Conservation (phyloP, 805 yeast species). For the Wickerhamiella azymoides region DNA sequence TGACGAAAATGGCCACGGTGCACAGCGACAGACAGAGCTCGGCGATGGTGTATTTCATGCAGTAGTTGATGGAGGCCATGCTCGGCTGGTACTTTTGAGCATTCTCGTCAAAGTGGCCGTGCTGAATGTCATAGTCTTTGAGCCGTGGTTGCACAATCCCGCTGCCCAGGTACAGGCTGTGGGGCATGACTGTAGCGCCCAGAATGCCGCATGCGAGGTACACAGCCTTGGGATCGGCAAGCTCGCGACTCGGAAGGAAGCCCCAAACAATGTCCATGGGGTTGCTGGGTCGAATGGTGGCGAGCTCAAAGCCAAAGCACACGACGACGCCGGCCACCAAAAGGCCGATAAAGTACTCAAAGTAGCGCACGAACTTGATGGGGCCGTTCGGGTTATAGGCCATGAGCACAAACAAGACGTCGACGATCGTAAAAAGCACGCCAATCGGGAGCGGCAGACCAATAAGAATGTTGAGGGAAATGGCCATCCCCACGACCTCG, state of each 20-base stretch:
- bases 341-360: slow-evolving; percentile 59
- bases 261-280: slow-evolving; percentile 45
- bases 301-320: slow-evolving; percentile 61
- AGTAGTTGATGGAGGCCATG: slow-evolving; percentile 61
- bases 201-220: slow-evolving; percentile 70
- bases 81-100: slow-evolving; percentile 47
- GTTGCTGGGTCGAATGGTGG: slow-evolving; percentile 33
- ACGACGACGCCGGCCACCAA: slow-evolving; percentile 61
- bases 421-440: slow-evolving; percentile 64
- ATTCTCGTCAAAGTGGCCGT: slow-evolving; percentile 26
- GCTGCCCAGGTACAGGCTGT: slow-evolving; percentile 70
- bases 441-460: slow-evolving; percentile 62
- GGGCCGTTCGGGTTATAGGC: slow-evolving; percentile 71
- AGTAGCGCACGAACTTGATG: slow-evolving; percentile 57
- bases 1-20: slow-evolving; percentile 84
- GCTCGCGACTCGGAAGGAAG: slow-evolving; percentile 52
- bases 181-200: slow-evolving; percentile 96
- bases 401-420: slow-evolving; percentile 62
- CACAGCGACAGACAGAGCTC: slow-evolving; percentile 72
- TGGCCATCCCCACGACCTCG: slow-evolving; percentile 89
- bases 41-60: slow-evolving; percentile 66
- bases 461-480: slow-evolving; percentile 64
- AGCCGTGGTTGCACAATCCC: slow-evolving; percentile 79
- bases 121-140: slow-evolving; percentile 52
- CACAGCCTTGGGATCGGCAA: slow-evolving; percentile 48